Percentiles rank a stretch among this genome's conserved stretches.
phyloP scores from a whole-genome alignment of 139 green algal species.

The Edaphochlamys debaryana region DNA sequence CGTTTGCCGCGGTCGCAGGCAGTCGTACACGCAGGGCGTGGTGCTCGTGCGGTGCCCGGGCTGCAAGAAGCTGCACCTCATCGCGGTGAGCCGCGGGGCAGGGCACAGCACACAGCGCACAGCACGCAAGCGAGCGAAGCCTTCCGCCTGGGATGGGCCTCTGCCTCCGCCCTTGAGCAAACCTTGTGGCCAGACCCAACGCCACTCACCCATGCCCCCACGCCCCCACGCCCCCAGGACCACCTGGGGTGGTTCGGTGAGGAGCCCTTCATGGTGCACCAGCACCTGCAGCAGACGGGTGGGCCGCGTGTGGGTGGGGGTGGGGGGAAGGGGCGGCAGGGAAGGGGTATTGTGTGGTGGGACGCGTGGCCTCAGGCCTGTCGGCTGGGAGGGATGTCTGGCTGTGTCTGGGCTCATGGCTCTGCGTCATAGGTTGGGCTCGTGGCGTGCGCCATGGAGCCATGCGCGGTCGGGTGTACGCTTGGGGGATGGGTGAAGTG shows the following conservation, averaged over 20 bases:
- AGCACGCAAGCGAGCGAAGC: no score
- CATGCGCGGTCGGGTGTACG: no score
- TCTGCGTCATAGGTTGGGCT: not conserved
- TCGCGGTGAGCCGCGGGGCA: slow-evolving; percentile 14
- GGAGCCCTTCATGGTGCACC: slow-evolving; percentile 33
- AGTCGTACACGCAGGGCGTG: slow-evolving; percentile 24
- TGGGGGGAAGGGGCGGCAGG: no score
- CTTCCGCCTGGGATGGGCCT: no score
- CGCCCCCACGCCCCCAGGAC: slow-evolving; percentile 37
- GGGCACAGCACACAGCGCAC: not conserved
- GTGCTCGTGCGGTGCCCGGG: slow-evolving; percentile 56
- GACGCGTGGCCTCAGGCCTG: no score
- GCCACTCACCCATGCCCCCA: not conserved
- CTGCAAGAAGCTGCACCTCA: slow-evolving; percentile 53
- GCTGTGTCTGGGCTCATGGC: not conserved
- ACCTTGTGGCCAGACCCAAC: no score
- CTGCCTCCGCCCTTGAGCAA: no score
- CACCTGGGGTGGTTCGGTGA: slow-evolving; percentile 68
- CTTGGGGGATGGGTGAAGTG: no score
- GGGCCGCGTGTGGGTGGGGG: not conserved
- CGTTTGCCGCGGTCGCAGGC: not conserved
- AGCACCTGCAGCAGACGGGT: not conserved
- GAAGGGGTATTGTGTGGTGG: no score
- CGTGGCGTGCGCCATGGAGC: not conserved
- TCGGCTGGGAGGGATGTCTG: no score